Base-by-base conservation (phyloP, 2,329 filamentous ascomycete genomes). In the Penicillium thymicola region DNA sequence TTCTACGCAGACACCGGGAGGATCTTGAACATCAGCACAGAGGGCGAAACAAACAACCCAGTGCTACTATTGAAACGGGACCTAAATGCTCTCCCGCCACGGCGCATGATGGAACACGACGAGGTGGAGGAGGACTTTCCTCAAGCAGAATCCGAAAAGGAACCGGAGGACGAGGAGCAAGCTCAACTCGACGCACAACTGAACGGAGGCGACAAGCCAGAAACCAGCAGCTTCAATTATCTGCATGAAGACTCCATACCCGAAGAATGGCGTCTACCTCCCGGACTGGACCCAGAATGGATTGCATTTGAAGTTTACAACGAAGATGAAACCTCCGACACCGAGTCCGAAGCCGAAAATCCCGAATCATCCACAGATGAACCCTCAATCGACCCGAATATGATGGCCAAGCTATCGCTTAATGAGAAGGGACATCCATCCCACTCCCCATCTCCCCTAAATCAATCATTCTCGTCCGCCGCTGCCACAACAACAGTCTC, bases 1-100 rank as follows among this genome's bases (percentile, higher is more conserved):
- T 96, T 96, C 74, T 97, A 96, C 67, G 91, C 92, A 1, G 90
- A 96, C 63, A 95, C 90, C 0, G 92, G 92, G 18, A 90, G 90
- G 64, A 90, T 97, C 10, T 79, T 97, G 27, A 96, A 96, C 59
- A 92, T 97, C 54, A 87, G 87, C 14, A 81, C 76, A 2, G 84
- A 88, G 25, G 84, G 82, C 14, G 86, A 88, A 63, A 82, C 82
- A 3, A 90, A 88, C 67, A 90, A 86, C 57, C 89, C 90, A 0
- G 85, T 93, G 1, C 76, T 94, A 1, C 74, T 94, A 0, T 71
- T 94, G 41, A 92, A 92, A 70, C 79, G 90, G 62, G 89, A 93
- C 63, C 62, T 83, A 5, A 80, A 85, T 57, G 86, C 88, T 16
- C 75, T 83, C 11, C 82, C 85, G 1, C 86, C 87, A 5, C 78